phyloP scores from a whole-genome alignment of 179 eudicot species.

The Pouteria campechiana region DNA sequence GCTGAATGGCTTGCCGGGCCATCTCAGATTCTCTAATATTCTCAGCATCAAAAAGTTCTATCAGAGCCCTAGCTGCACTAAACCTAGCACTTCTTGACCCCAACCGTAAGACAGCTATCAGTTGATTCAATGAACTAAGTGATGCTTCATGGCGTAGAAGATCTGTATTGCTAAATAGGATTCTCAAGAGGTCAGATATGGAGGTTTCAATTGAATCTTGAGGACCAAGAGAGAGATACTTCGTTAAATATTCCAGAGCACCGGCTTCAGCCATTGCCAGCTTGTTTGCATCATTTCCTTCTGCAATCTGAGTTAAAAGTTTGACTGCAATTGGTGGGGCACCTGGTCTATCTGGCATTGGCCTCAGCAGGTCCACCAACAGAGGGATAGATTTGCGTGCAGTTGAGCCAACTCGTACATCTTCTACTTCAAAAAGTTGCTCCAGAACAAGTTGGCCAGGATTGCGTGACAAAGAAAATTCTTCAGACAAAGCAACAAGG shows the following conservation, averaged over 20 bases:
- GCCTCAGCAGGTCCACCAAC: slow-evolving; percentile 58
- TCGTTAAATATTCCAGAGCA: slow-evolving; percentile 55
- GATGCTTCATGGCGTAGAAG: slow-evolving; percentile 50
- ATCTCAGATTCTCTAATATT: slow-evolving; percentile 42
- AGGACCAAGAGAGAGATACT: slow-evolving; percentile 61
- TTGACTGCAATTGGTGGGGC: slow-evolving; percentile 47
- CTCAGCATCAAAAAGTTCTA: slow-evolving; percentile 47
- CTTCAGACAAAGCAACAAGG: slow-evolving; percentile 44
- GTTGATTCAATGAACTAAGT: slow-evolving; percentile 39
- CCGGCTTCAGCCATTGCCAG: slow-evolving; percentile 66
- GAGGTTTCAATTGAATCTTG: slow-evolving; percentile 50
- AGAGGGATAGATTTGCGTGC: slow-evolving; percentile 57
- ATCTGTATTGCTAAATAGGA: slow-evolving; percentile 46
- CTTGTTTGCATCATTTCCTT: slow-evolving; percentile 53
- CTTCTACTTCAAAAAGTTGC: slow-evolving; percentile 46
- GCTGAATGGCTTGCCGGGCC: slow-evolving; percentile 53
- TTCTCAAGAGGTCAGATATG: slow-evolving; percentile 43
- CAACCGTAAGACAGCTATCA: slow-evolving; percentile 60
- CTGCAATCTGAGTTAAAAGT: slow-evolving; percentile 46
- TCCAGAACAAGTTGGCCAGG: slow-evolving; percentile 57
- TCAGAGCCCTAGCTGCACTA: slow-evolving; percentile 56
- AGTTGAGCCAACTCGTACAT: slow-evolving; percentile 46
- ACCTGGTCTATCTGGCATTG: slow-evolving; percentile 68
- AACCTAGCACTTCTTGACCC: slow-evolving; percentile 56
- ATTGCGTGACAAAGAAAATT: slow-evolving; percentile 36